Conservation (phyloP, 179 eudicot species). For the Carnegiea gigantea region DNA sequence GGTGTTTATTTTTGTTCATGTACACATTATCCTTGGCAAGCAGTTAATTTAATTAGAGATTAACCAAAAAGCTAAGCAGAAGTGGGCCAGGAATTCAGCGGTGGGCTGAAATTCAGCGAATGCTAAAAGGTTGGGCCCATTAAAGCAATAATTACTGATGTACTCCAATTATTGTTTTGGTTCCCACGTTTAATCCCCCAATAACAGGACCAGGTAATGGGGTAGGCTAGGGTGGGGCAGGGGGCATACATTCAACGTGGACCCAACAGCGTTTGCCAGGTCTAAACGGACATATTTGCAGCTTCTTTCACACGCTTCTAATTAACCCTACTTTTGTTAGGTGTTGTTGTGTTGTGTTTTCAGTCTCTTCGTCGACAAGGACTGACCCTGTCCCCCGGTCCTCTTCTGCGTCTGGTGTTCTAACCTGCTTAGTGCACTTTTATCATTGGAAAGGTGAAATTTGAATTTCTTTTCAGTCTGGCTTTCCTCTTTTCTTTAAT, state of each 20-base stretch:
- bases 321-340: not conserved
- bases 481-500: too few species aligned
- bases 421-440: too few species aligned
- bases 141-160: conserved; percentile 20
- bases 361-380: not conserved
- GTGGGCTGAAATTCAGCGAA: conserved; percentile 2
- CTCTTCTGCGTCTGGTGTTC: not conserved
- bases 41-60: not conserved
- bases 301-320: conserved; percentile 18
- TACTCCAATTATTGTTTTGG: conserved; percentile 30
- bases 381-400: conserved; percentile 2
- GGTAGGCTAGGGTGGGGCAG: not conserved
- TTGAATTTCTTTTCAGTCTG: too few species aligned
- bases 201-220: not conserved
- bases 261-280: not conserved
- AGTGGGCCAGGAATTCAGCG: conserved; percentile 12
- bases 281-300: conserved; percentile 15
- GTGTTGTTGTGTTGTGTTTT: not conserved
- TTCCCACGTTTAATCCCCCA: conserved; percentile 35
- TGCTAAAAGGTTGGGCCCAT: conserved; percentile 17
- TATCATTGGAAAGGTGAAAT: too few species aligned
- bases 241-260: not conserved
- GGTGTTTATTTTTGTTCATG: conserved; percentile 30
- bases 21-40: conserved; percentile 1
- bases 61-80: not conserved